Evolutionary conservation across 108 stramenopile species (phyloP).

Genomic region (Cyclotella distinguenda): DNA sequence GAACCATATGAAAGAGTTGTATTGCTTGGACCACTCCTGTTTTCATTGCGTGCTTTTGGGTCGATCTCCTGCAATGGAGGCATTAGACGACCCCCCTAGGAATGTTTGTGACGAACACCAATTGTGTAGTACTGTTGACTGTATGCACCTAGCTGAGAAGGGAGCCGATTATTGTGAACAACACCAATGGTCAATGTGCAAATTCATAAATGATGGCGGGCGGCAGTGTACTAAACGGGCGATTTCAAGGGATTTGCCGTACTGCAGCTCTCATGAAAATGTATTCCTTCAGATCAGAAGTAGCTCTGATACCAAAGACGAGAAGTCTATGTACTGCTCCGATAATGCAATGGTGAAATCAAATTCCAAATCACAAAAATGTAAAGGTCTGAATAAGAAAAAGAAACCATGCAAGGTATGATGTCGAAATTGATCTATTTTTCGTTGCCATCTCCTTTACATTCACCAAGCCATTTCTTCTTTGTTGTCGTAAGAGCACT

Average conservation of each 20-base stretch:
- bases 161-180: slow-evolving; percentile 17
- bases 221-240: slow-evolving; percentile 7
- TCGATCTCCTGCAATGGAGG: slow-evolving; percentile 13
- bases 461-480: no score
- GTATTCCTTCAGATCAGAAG: neutral
- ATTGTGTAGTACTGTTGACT: slow-evolving; percentile 23
- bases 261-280: slow-evolving; percentile 6
- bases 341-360: neutral
- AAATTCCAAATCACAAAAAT: slow-evolving; percentile 4
- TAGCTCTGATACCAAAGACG: neutral
- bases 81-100: slow-evolving; percentile 23
- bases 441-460: no score
- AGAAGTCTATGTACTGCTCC: neutral
- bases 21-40: slow-evolving; percentile 17
- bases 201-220: slow-evolving; percentile 5
- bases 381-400: slow-evolving; percentile 23
- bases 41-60: slow-evolving; percentile 13
- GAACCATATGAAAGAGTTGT: neutral
- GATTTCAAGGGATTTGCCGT: slow-evolving; percentile 19
- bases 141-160: slow-evolving; percentile 6
- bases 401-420: slow-evolving; percentile 17
- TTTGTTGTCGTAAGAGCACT: neutral
- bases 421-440: no score
- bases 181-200: slow-evolving; percentile 11
- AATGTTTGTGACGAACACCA: slow-evolving; percentile 27